phyloP scores from a whole-genome alignment of 2,329 filamentous ascomycete genomes.

The Clarireedia monteithiana region DNA sequence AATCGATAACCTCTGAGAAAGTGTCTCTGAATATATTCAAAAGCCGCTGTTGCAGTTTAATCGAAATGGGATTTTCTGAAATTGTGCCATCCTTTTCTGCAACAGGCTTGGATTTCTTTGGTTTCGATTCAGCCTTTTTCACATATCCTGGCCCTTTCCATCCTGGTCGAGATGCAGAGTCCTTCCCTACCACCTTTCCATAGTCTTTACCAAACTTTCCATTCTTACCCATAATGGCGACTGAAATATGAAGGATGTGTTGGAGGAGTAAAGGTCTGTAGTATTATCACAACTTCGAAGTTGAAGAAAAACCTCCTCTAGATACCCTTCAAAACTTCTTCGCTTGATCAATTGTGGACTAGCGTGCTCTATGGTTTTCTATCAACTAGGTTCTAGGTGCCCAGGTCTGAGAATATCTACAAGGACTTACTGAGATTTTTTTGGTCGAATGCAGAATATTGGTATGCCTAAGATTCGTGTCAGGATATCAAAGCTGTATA shows the following conservation, averaged over 20 bases:
- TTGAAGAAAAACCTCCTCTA: neutral
- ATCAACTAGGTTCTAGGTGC: neutral
- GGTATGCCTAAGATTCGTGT: too few relatives aligned
- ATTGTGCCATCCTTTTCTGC: conserved; percentile 4
- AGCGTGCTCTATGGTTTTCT: neutral
- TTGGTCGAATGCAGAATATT: too few relatives aligned
- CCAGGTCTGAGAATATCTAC: too few relatives aligned
- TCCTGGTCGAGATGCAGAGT: conserved; percentile 17
- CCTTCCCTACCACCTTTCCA: conserved; percentile 23
- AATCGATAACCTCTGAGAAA: conserved; percentile 45
- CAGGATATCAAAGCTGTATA: too few relatives aligned
- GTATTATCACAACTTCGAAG: neutral
- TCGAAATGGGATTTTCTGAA: conserved; percentile 30
- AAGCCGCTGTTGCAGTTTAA: conserved; percentile 58
- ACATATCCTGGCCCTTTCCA: conserved; percentile 24
- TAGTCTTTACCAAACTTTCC: conserved; percentile 19
- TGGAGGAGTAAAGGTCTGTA: neutral
- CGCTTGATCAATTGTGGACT: neutral
- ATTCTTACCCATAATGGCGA: conserved; percentile 21
- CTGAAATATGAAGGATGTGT: neutral
- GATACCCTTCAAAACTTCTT: neutral
- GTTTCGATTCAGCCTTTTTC: conserved; percentile 18
- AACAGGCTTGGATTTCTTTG: conserved; percentile 3
- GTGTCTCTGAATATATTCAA: conserved; percentile 65
- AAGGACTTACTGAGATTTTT: too few relatives aligned